A percentile compares a stretch with the other conserved stretches of the same genome.
Evolutionary conservation across 2,329 filamentous ascomycete species (phyloP).

Genomic region (Cercospora sp.): DNA sequence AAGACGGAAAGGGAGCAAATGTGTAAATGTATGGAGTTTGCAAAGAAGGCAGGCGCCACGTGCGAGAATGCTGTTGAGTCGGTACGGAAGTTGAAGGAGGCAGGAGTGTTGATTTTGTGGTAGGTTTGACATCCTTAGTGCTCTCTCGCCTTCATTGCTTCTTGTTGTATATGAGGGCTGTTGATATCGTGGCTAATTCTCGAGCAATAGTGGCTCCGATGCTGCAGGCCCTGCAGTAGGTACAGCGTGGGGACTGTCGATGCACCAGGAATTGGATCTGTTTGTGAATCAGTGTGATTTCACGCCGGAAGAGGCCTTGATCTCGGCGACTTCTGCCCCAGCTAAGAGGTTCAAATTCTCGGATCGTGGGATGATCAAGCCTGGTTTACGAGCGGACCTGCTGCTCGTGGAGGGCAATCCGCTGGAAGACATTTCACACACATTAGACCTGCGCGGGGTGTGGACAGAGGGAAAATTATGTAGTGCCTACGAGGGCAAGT

Average conservation of each 20-base stretch:
- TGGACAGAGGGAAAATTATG: slow-evolving; percentile 44
- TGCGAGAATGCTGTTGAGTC: slow-evolving; percentile 46
- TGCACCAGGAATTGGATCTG: slow-evolving; percentile 47
- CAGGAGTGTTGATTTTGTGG: slow-evolving; percentile 46
- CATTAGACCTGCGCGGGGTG: slow-evolving; percentile 46
- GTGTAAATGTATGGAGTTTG: slow-evolving; percentile 47
- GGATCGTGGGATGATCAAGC: slow-evolving; percentile 45
- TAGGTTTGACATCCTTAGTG: no score
- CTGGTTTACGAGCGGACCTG: slow-evolving; percentile 46
- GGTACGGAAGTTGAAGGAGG: slow-evolving; percentile 42
- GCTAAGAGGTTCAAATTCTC: slow-evolving; percentile 45
- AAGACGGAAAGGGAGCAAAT: slow-evolving; percentile 40
- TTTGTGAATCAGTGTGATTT: slow-evolving; percentile 47
- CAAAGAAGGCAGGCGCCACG: slow-evolving; percentile 35
- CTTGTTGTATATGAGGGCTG: no score
- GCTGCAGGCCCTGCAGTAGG: slow-evolving; percentile 46
- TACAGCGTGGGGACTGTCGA: slow-evolving; percentile 46
- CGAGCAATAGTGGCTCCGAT: slow-evolving; percentile 43
- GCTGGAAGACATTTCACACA: slow-evolving; percentile 44
- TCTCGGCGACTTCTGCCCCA: slow-evolving; percentile 44
- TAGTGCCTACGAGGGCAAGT: slow-evolving; percentile 15
- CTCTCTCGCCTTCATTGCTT: no score
- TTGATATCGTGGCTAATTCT: not conserved
- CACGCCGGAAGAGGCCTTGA: slow-evolving; percentile 45
- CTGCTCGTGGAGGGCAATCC: slow-evolving; percentile 49